phyloP scores from a whole-genome alignment of 805 yeast species.

The Saccharomyces jurei region DNA sequence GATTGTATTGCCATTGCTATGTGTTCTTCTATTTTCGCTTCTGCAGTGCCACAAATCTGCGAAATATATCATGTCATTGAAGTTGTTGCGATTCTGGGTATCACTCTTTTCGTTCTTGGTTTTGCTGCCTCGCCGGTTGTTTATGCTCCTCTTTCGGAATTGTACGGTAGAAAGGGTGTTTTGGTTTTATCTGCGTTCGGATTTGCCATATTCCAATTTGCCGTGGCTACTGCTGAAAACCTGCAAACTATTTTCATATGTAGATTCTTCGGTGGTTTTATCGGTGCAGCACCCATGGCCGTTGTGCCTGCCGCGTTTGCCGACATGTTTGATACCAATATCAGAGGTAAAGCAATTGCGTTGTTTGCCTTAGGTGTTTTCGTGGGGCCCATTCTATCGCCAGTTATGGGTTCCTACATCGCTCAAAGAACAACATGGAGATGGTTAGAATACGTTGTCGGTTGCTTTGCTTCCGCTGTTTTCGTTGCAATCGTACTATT shows the following conservation, averaged over 20 bases:
- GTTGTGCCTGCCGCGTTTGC: constrained; percentile 84
- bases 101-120: constrained; percentile 81
- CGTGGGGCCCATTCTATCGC: constrained; percentile 75
- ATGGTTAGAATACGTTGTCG: constrained; percentile 70
- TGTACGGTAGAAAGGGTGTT: constrained; percentile 62
- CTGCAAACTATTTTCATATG: constrained; percentile 68
- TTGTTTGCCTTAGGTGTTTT: constrained; percentile 67
- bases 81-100: constrained; percentile 66
- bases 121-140: constrained; percentile 88
- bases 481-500: constrained; percentile 33
- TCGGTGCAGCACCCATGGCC: constrained; percentile 80
- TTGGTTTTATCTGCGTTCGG: constrained; percentile 50
- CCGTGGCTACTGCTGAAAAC: constrained; percentile 70
- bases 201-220: constrained; percentile 55
- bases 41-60: constrained; percentile 44
- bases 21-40: constrained; percentile 80
- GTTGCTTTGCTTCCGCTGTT: constrained; percentile 44
- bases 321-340: constrained; percentile 58
- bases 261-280: constrained; percentile 71
- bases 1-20: constrained; percentile 48
- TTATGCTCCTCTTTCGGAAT: constrained; percentile 85
- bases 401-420: constrained; percentile 68
- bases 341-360: constrained; percentile 71
- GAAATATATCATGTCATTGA: constrained; percentile 49
- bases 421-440: constrained; percentile 71